Conservation (phyloP, 345 rosid genomes). For the Schrenkiella parvula region DNA sequence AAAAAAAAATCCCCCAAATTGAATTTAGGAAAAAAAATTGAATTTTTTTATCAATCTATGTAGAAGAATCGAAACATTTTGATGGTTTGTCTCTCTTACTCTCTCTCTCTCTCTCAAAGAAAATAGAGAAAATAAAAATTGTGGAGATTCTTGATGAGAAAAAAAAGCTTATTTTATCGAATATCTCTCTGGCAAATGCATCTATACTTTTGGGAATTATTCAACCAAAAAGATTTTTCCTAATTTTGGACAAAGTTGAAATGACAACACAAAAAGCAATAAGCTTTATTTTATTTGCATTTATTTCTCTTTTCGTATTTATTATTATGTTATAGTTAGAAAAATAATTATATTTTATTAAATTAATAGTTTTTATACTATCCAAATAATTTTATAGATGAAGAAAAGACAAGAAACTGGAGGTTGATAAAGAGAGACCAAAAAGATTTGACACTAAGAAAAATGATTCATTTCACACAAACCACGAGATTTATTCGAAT, state of each 20-base stretch:
- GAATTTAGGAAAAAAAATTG: not conserved
- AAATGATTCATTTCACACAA: slow-evolving; percentile 35
- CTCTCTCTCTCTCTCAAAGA: not conserved
- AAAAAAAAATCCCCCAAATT: slow-evolving; percentile 20
- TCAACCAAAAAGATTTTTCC: slow-evolving; percentile 21
- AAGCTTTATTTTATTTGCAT: slow-evolving; percentile 8
- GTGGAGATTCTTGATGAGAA: slow-evolving; percentile 12
- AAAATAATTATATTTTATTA: not conserved
- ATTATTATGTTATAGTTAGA: not conserved
- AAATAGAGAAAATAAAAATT: not conserved
- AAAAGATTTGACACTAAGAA: slow-evolving; percentile 11
- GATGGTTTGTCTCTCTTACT: slow-evolving; percentile 17
- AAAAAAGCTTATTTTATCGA: slow-evolving; percentile 34
- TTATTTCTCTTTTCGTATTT: not conserved
- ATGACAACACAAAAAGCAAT: not conserved
- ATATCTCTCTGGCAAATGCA: slow-evolving; percentile 31
- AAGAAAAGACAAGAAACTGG: not conserved
- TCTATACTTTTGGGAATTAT: slow-evolving; percentile 28
- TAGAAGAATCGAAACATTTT: slow-evolving; percentile 11
- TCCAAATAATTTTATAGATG: not conserved
- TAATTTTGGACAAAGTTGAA: slow-evolving; percentile 22
- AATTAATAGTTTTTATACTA: not conserved
- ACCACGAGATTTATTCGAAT: slow-evolving; percentile 9
- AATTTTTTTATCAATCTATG: not conserved
- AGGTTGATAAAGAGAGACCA: slow-evolving; percentile 14